Evolutionary conservation across 805 yeast species (phyloP), one percentile per base, ranked within the genome.

Genomic region (Candida odintsovae): DNA sequence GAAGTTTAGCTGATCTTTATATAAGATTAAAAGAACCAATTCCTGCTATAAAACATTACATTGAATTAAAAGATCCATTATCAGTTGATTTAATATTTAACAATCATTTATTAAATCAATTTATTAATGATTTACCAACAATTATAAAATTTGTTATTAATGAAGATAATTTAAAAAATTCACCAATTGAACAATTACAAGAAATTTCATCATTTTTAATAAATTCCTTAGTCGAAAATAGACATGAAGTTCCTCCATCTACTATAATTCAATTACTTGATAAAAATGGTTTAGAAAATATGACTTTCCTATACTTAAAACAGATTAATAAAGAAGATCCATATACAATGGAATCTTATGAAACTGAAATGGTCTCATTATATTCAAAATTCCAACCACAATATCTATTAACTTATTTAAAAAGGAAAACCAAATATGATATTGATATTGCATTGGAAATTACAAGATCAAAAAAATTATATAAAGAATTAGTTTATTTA

Each of bases 401-500:
- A 0, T 68, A 70, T 39, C 70, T 92, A 13, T 64, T 85, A n/a
- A 71, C 74, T 0, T 90, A 82, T 61, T 66, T 92, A 48, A 76
- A 75, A 53, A 69, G 66, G 42, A 78, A 80, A 50, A 73, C 73
- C 23, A 78, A 83, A 53, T 86, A 84, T 60, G 77, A 86, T 50
- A 77, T 90, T 38, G 85, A 80, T 38, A 54, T 61, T 28, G 96
- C 97, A 0, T 77, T 90, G n/a, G 63, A 67, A 13, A 62, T 83
- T 1, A 87, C 95, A 56, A 80, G 81, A 49, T 48, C 61, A 11
- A 67, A 72, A 20, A 72, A 72, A 1, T 72, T 76, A 37, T 73
- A 72, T 37, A 79, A 83, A 37, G 98, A 92, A 57, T 70, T 90
- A 37, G 95, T 94, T 0, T 90, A 80, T 57, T 65, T 94, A 26